These are phyloP conservation scores for Dactylellina cionopaga DNA, from an alignment of 2,329 filamentous ascomycete genomes.

Conservation along the genomic window DNA sequence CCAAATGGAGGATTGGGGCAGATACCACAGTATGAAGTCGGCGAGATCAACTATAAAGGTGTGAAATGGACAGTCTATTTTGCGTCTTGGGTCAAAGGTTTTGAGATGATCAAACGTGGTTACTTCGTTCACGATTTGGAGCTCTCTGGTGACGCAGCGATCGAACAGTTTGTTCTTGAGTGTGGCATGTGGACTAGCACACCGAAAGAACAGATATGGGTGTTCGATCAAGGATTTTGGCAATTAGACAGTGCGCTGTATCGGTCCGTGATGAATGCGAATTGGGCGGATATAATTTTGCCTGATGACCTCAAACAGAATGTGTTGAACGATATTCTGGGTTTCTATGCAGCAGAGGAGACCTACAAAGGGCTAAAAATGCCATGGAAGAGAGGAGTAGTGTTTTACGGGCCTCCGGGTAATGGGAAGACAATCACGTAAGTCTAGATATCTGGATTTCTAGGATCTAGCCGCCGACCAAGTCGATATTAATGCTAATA, in stretches of 20 bases:
- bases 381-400: slow-evolving; percentile 76
- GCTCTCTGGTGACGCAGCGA: not conserved
- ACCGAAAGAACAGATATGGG: slow-evolving; percentile 68
- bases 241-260: slow-evolving; percentile 71
- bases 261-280: slow-evolving; percentile 66
- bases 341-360: slow-evolving; percentile 71
- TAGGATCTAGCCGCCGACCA: not conserved
- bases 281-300: slow-evolving; percentile 75
- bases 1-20: slow-evolving; percentile 21
- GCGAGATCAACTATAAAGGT: slow-evolving; percentile 33
- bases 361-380: slow-evolving; percentile 71
- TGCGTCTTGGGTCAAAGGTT: slow-evolving; percentile 39
- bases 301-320: slow-evolving; percentile 72
- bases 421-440: slow-evolving; percentile 76
- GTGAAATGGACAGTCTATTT: slow-evolving; percentile 45
- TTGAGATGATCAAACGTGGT: slow-evolving; percentile 6
- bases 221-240: slow-evolving; percentile 73
- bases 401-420: slow-evolving; percentile 73
- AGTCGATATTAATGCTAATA: not conserved
- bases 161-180: slow-evolving; percentile 35
- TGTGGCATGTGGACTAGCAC: slow-evolving; percentile 33
- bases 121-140: slow-evolving; percentile 45
- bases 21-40: slow-evolving; percentile 31
- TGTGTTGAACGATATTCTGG: slow-evolving; percentile 71
- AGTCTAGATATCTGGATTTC: not conserved